Evolutionary conservation across 768 basidiomycete species (phyloP), one percentile per base, ranked within the genome.

Genomic region (Podaxis sp.): DNA sequence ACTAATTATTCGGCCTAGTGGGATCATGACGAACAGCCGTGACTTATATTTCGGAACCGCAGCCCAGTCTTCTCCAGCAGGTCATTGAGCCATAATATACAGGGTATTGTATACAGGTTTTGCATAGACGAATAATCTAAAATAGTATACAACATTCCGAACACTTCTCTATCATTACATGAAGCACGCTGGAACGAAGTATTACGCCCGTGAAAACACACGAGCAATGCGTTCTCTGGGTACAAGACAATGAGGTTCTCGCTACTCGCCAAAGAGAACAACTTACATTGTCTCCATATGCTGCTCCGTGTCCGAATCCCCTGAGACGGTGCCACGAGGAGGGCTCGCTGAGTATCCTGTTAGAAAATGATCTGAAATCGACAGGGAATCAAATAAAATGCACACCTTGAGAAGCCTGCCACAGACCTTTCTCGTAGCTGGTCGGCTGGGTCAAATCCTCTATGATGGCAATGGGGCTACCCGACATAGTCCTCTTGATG

Each of bases 201-300:
- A 24, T 51, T 51, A 51, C 19, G 11, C 24, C 22, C 26, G 26
- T 11, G 49, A 63, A 30, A 63, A 63, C 2, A 33, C 61, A 15
- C 40, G 61, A 36, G 61, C 61, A 30, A 63, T 63, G 26, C 61
- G 61, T 33, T 63, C 61, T 46, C 61, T 63, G 40, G 22, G 54
- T 11, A 44, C 17, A 28, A 19, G 1, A n/a, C 17, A 3, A n/a
- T 44, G 52, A 44, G 3, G n/a, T 33, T 24, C 7, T 22, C 44
- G 12, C 39, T 15, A 3, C n/a, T 30, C 11, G 30, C 12, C 4
- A 15, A 30, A 46, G 11, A 30, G n/a, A 19, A 9, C 6, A 44
- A 4, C 61, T 38, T 40, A 63, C 61, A 63, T 63, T 4, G 61
- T 63, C 33, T 56, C 44, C 2, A 42, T 36, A 24, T 63, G 46